Evolutionary conservation across 441 rosid genomes (phyloP).

Genomic region (Eruca vesicaria): DNA sequence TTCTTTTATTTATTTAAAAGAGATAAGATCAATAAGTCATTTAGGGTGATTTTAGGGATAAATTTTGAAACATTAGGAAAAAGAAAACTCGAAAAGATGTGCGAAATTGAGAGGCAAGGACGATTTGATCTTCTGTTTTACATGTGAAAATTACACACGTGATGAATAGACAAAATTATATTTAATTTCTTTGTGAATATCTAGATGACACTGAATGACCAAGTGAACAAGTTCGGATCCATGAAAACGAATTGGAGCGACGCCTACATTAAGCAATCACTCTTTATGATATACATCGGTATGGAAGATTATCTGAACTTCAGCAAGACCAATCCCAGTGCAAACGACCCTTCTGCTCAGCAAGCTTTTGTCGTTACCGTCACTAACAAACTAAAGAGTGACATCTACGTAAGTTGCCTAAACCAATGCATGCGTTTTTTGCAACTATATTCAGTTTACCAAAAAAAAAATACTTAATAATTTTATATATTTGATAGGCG

Average conservation of each 20-base stretch:
- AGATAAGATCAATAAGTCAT: not conserved
- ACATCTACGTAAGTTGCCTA: conserved; percentile 24
- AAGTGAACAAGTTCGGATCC: conserved; percentile 14
- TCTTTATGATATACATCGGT: conserved; percentile 31
- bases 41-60: not conserved
- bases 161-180: not conserved
- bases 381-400: conserved; percentile 10
- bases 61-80: not conserved
- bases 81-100: not conserved
- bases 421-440: no score
- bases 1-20: not conserved
- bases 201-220: conserved; percentile 18
- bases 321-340: not conserved
- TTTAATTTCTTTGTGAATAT: not conserved
- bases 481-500: no score
- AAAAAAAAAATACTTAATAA: no score
- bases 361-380: conserved; percentile 31
- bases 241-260: conserved; percentile 11
- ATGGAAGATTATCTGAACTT: conserved; percentile 28
- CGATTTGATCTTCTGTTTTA: not conserved
- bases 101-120: not conserved
- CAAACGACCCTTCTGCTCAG: conserved; percentile 27
- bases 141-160: not conserved
- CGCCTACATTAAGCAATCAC: not conserved
- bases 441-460: no score